phyloP scores from a whole-genome alignment of 768 basidiomycete genomes.

The Cubamyces lactineus region DNA sequence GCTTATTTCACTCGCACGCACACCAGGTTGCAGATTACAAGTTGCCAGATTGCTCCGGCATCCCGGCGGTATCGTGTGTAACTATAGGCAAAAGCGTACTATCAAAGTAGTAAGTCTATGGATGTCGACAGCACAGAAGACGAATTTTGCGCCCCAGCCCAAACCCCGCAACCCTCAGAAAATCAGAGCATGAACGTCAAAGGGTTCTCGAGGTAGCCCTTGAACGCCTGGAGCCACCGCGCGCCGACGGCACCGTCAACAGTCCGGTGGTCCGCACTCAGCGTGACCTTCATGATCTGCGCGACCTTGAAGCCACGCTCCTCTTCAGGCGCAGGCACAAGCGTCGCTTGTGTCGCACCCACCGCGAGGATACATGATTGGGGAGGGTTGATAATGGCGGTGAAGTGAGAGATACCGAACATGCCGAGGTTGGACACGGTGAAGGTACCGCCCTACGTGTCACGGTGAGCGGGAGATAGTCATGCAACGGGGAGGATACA shows the following conservation, averaged over 20 bases:
- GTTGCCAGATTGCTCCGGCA: constrained; percentile 23
- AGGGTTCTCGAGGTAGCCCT: constrained; percentile 95
- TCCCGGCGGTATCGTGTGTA: constrained; percentile 23
- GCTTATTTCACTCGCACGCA: no score
- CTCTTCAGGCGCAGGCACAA: constrained; percentile 85
- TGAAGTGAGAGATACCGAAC: constrained; percentile 94
- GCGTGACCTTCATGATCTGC: constrained; percentile 93
- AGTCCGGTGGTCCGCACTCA: constrained; percentile 93
- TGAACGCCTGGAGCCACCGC: constrained; percentile 91
- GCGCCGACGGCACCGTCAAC: constrained; percentile 97
- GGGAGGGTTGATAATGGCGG: constrained; percentile 98
- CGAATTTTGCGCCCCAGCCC: constrained; percentile 20
- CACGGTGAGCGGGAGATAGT: not conserved
- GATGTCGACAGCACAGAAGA: constrained; percentile 11
- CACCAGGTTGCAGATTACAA: constrained; percentile 15
- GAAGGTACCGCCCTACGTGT: constrained; percentile 86
- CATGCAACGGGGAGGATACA: constrained; percentile 13
- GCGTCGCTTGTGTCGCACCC: constrained; percentile 81
- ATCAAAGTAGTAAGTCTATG: constrained; percentile 25
- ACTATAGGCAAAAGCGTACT: constrained; percentile 27
- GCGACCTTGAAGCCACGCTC: constrained; percentile 94
- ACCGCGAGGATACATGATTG: constrained; percentile 98
- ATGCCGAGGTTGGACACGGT: constrained; percentile 99
- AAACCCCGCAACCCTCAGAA: not conserved
- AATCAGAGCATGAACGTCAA: constrained; percentile 92